Base-by-base conservation (phyloP, 2,329 filamentous ascomycete species). In the Cladophialophora immunda region DNA sequence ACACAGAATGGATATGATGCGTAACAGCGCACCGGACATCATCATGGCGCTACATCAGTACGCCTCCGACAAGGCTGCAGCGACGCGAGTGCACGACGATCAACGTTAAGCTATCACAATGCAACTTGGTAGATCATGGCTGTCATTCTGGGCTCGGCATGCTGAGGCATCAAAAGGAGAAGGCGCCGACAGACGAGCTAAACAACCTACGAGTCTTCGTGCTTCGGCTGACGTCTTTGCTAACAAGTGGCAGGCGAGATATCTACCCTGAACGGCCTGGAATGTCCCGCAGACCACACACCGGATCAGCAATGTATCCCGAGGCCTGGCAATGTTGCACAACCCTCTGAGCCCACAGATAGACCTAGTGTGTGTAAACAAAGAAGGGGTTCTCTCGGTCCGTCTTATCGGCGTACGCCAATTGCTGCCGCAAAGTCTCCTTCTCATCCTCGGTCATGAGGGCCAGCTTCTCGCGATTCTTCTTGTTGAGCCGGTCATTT, bases 401-500 rank as follows among this genome's bases (percentile, higher is more conserved):
- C 57, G 73, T 75, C 64, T 71, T 66, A 58, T 76, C 74, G 25
- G 66, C 69, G 67, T 74, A 76, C 25, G 74, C 73, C 69, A 75
- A 69, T 67, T 72, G 72, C 61, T 75, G 73, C 55, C 68, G 68
- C 59, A 72, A 52, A 27, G 59, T 70, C 30, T 71, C 62, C 64
- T 71, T 71, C 62, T 76, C 74, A n/a, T 68, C 73, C 52, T 73
- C 72, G n/a, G 66, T 69, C 75, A 77, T 76, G 15, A 60, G 70
- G 30, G 65, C 72, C 36, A 78, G 54, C 55, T 61, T 70, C 67
- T 64, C 66, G 50, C 72, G 58, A 58, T 78, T 78, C 61, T 70
- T 67, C 71, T 66, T 69, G 54, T 78, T 78, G 66, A 77, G 60
- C 22, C 71, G 47, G 27, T 75, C 73, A 56, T 78, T 78, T 52